phyloP scores from a whole-genome alignment of 2,329 filamentous ascomycete genomes.

The Plectosphaerella plurivora region DNA sequence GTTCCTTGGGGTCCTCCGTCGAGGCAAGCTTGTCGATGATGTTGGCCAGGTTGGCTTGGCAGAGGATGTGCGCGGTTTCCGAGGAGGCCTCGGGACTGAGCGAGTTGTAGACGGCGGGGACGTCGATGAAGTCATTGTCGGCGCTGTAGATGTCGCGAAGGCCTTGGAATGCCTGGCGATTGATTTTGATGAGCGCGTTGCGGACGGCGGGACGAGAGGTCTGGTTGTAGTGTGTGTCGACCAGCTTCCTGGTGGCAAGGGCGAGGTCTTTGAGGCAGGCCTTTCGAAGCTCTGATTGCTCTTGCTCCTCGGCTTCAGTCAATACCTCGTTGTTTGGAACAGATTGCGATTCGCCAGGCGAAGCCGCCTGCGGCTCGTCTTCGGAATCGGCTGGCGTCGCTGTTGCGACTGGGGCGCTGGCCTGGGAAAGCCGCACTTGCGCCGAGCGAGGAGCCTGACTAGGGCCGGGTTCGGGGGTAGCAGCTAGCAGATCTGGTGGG shows the following conservation, averaged over 20 bases:
- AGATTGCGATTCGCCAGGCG: no score
- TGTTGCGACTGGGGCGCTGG: no score
- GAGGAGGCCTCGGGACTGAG: neutral
- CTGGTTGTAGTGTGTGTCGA: constrained; percentile 17
- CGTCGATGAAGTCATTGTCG: constrained; percentile 22
- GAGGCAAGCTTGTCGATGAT: constrained; percentile 21
- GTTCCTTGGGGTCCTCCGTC: constrained; percentile 8
- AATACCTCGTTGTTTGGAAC: no score
- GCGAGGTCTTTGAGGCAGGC: constrained; percentile 20
- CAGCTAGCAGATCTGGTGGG: no score
- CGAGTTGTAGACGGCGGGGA: constrained; percentile 5
- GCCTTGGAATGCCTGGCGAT: constrained; percentile 16
- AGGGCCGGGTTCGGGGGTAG: no score
- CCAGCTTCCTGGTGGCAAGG: constrained; percentile 19
- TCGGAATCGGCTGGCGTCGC: no score
- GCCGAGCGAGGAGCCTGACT: no score
- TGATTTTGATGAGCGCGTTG: constrained; percentile 1
- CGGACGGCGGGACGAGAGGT: constrained; percentile 5
- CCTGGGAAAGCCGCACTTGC: no score
- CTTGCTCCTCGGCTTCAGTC: no score
- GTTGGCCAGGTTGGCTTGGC: constrained; percentile 28
- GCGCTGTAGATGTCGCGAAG: constrained; percentile 19
- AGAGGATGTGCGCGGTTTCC: constrained; percentile 14
- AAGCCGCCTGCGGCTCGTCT: no score
- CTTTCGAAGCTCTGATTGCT: constrained; percentile 9